These are phyloP conservation scores for Apiospora marii DNA, from an alignment of 2,329 filamentous ascomycete genomes.

Conservation along the genomic window DNA sequence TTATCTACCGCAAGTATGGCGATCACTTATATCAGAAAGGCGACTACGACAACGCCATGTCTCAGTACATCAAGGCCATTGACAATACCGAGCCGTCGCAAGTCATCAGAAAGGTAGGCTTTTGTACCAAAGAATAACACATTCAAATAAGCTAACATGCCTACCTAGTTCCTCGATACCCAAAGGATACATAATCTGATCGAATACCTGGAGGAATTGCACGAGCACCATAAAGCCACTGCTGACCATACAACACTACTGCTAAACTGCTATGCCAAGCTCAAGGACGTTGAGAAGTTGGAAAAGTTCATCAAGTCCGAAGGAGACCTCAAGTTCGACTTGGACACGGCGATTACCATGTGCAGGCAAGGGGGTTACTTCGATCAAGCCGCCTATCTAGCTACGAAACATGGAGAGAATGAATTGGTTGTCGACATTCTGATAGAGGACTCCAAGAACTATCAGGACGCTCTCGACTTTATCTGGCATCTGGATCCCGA, in stretches of 20 bases:
- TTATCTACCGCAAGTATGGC: constrained; percentile 92
- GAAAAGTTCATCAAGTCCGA: constrained; percentile 97
- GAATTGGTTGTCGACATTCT: constrained; percentile 95
- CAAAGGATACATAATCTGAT: constrained; percentile 98
- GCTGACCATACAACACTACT: constrained; percentile 94
- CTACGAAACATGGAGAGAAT: constrained; percentile 91
- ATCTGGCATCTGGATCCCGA: constrained; percentile 88
- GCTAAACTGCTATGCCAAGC: constrained; percentile 95
- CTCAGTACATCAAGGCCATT: constrained; percentile 95
- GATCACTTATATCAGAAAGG: constrained; percentile 95
- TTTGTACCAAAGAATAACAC: constrained; percentile 20
- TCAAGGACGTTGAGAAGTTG: constrained; percentile 96
- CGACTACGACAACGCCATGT: constrained; percentile 98
- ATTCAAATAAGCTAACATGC: constrained; percentile 38
- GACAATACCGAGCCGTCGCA: constrained; percentile 96
- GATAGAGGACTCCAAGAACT: constrained; percentile 93
- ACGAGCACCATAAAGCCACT: constrained; percentile 92
- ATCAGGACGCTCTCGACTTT: constrained; percentile 86
- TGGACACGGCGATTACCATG: constrained; percentile 97
- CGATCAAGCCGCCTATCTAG: constrained; percentile 94
- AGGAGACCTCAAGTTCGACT: constrained; percentile 92
- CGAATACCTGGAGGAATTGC: constrained; percentile 94
- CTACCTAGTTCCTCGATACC: constrained; percentile 85
- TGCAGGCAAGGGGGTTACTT: constrained; percentile 97
- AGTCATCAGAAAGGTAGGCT: constrained; percentile 84